Percentiles rank a stretch among this genome's conserved stretches.
Evolutionary conservation across 2,329 filamentous ascomycete species (phyloP).

Genomic region (Seiridium unicorne): DNA sequence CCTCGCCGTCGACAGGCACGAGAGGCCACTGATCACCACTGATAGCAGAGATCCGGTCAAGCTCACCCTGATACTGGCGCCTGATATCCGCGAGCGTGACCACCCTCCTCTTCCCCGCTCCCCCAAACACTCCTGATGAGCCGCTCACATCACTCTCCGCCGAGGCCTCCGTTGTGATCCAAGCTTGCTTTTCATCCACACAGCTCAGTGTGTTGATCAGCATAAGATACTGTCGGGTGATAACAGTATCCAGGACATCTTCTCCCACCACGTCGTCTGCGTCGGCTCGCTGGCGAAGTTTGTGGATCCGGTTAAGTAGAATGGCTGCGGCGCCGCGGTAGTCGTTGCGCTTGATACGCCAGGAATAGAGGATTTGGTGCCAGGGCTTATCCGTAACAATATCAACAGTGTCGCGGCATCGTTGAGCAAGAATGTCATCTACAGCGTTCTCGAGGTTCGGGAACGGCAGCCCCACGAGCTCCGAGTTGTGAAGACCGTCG

Average conservation of each 20-base stretch:
- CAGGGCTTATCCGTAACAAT: slow-evolving; percentile 68
- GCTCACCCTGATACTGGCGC: slow-evolving; percentile 83
- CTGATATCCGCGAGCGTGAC: slow-evolving; percentile 84
- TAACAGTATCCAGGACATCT: slow-evolving; percentile 60
- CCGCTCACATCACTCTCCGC: slow-evolving; percentile 8
- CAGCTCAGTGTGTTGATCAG: slow-evolving; percentile 92
- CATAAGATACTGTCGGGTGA: slow-evolving; percentile 78
- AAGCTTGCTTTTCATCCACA: slow-evolving; percentile 75
- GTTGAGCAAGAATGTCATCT: slow-evolving; percentile 72
- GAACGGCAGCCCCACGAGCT: slow-evolving; percentile 76
- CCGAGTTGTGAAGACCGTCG: slow-evolving; percentile 61
- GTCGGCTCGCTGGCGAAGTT: slow-evolving; percentile 57
- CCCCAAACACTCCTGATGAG: background rate
- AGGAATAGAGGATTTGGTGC: slow-evolving; percentile 87
- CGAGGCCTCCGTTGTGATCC: slow-evolving; percentile 61
- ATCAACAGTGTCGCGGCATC: slow-evolving; percentile 68
- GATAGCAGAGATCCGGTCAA: slow-evolving; percentile 85
- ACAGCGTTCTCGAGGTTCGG: slow-evolving; percentile 74
- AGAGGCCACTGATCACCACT: slow-evolving; percentile 89
- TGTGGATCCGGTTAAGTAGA: slow-evolving; percentile 62
- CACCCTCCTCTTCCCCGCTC: slow-evolving; percentile 63
- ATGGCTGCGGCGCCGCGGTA: slow-evolving; percentile 75
- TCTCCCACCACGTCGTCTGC: slow-evolving; percentile 53
- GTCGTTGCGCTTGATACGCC: slow-evolving; percentile 80
- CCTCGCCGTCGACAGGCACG: slow-evolving; percentile 53